phyloP scores from a whole-genome alignment of 176 grass and related monocot genomes.

The Zea mays region Zm-B73-REFERENCE-NAM-5.0 NC_050096.1:295513001-295513500 shows the following conservation, averaged over 20 bases:
- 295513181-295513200: conserved; percentile 27
- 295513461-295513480: not conserved
- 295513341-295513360: not conserved
- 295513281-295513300: not conserved
- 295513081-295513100: conserved; percentile 36
- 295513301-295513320: not conserved
- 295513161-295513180: not conserved
- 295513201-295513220: not conserved
- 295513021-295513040: conserved; percentile 81
- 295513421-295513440: not conserved
- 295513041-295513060: conserved; percentile 71
- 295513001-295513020: conserved; percentile 87
- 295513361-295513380: not conserved
- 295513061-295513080: conserved; percentile 62
- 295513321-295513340: not conserved
- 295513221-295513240: not conserved
- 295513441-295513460: not conserved
- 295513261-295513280: not conserved
- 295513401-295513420: not conserved
- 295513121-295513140: conserved; percentile 29
- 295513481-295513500: not conserved
- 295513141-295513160: not conserved
- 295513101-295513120: not conserved
- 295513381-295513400: not conserved
- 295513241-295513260: not conserved